These are phyloP conservation scores for Phlebiopsis gigantea DNA, from an alignment of 768 basidiomycete species.

Conservation along the genomic window DNA sequence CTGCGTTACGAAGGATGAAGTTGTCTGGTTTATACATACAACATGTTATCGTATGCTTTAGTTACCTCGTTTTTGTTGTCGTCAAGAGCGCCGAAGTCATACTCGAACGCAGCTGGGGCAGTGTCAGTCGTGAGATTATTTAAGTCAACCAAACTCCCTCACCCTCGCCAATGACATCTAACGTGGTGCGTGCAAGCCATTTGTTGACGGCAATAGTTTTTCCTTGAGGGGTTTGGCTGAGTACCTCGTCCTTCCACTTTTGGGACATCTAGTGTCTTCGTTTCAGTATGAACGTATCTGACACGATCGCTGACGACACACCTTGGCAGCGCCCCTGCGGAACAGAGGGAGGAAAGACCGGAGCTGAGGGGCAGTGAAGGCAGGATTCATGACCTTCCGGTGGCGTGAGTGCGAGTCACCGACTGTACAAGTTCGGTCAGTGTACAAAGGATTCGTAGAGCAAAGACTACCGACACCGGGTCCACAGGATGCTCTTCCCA, in stretches of 20 bases:
- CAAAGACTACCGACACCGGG: background rate
- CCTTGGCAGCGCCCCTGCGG: conserved; percentile 19
- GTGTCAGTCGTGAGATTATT: no score
- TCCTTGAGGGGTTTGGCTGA: conserved; percentile 38
- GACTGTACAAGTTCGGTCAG: conserved; percentile 5
- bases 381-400: conserved; percentile 32
- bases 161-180: conserved; percentile 37
- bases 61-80: background rate
- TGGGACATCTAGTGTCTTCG: background rate
- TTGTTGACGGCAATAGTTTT: conserved; percentile 4
- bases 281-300: background rate
- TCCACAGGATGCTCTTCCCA: conserved; percentile 7
- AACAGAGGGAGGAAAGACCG: conserved; percentile 24
- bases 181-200: conserved; percentile 35
- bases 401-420: conserved; percentile 24
- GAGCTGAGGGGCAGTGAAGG: conserved; percentile 23
- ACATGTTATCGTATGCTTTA: conserved; percentile 6
- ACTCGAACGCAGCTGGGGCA: background rate
- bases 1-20: background rate
- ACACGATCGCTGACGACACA: background rate
- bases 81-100: conserved; percentile 33
- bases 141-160: no score
- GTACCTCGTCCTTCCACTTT: conserved; percentile 19
- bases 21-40: conserved; percentile 16
- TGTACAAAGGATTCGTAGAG: background rate